A percentile compares a stretch with the other conserved stretches of the same genome.
Evolutionary conservation across 108 stramenopile genomes (phyloP).

Genomic region (Nitzschia sp.): DNA sequence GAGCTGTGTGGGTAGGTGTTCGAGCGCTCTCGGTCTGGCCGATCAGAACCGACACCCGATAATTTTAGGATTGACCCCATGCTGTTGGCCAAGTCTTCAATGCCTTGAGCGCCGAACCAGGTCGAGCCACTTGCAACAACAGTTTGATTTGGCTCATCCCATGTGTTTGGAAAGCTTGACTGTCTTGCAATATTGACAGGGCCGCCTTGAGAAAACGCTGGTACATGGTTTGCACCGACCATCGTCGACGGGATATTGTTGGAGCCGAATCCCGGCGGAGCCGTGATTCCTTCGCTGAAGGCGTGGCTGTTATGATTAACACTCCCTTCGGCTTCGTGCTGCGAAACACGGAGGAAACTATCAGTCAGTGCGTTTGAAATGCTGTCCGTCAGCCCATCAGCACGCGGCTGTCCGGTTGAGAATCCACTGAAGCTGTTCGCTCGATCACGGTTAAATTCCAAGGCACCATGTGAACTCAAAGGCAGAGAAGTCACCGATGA

Average conservation of each 20-base stretch:
- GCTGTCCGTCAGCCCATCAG: neutral
- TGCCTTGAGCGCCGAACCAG: neutral
- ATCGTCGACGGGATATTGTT: neutral
- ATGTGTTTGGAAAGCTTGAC: neutral
- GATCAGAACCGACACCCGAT: constrained; percentile 14
- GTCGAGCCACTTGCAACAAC: neutral
- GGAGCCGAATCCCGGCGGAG: constrained; percentile 8
- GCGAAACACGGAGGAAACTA: neutral
- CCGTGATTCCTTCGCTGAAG: neutral
- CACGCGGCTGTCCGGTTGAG: neutral
- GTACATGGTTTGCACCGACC: neutral
- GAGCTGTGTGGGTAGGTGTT: constrained; percentile 22
- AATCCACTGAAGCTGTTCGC: constrained; percentile 11
- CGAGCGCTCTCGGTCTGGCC: constrained; percentile 15
- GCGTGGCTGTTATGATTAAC: neutral
- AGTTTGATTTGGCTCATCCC: neutral
- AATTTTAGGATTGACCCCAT: constrained; percentile 37
- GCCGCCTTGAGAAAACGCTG: neutral
- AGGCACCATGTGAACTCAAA: constrained; percentile 21
- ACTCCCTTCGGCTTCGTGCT: neutral
- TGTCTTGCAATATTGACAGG: too few species aligned
- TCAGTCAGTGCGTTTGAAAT: neutral
- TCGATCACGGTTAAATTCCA: constrained; percentile 26
- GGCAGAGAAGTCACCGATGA: constrained; percentile 37
- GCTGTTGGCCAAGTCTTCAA: constrained; percentile 9